A percentile compares a stretch with the other conserved stretches of the same genome.
Evolutionary conservation across 2,329 filamentous ascomycete species (phyloP).

Genomic region (Exophiala phaeomuriformis): DNA sequence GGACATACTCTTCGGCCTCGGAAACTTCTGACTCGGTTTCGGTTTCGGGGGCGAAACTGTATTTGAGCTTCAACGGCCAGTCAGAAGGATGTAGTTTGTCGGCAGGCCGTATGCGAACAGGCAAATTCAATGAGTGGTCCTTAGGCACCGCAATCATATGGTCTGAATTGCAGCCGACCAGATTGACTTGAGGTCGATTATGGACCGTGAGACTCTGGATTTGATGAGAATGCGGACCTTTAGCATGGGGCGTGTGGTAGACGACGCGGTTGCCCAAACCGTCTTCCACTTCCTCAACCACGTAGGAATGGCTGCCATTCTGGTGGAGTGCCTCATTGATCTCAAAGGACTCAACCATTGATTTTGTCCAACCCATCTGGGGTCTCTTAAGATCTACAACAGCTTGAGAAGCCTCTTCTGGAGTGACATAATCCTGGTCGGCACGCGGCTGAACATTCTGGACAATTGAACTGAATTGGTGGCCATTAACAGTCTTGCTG

Average conservation of each 20-base stretch:
- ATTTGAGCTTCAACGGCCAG: slow-evolving; percentile 65
- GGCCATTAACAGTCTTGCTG: slow-evolving; percentile 75
- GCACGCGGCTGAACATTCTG: slow-evolving; percentile 91
- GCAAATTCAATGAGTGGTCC: slow-evolving; percentile 51
- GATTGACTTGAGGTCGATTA: slow-evolving; percentile 67
- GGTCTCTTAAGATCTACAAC: slow-evolving; percentile 48
- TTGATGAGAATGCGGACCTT: slow-evolving; percentile 52
- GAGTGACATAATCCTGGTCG: slow-evolving; percentile 68
- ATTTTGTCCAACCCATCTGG: slow-evolving; percentile 67
- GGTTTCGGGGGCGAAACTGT: slow-evolving; percentile 72
- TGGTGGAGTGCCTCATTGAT: slow-evolving; percentile 82
- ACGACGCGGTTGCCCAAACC: slow-evolving; percentile 78
- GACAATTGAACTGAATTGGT: slow-evolving; percentile 77
- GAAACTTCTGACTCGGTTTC: slow-evolving; percentile 64
- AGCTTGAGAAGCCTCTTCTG: slow-evolving; percentile 50
- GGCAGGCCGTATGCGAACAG: slow-evolving; percentile 53
- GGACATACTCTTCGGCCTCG: slow-evolving; percentile 51
- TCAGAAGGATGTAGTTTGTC: slow-evolving; percentile 54
- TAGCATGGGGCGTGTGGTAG: slow-evolving; percentile 43
- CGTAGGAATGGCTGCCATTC: slow-evolving; percentile 79
- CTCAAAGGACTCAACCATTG: slow-evolving; percentile 67
- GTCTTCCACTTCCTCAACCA: slow-evolving; percentile 85
- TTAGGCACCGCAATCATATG: slow-evolving; percentile 13
- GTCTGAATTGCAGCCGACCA: slow-evolving; percentile 69
- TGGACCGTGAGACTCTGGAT: slow-evolving; percentile 77